Evolutionary conservation across 345 rosid species (phyloP).

Genomic region (Eucalyptus tenuipes): DNA sequence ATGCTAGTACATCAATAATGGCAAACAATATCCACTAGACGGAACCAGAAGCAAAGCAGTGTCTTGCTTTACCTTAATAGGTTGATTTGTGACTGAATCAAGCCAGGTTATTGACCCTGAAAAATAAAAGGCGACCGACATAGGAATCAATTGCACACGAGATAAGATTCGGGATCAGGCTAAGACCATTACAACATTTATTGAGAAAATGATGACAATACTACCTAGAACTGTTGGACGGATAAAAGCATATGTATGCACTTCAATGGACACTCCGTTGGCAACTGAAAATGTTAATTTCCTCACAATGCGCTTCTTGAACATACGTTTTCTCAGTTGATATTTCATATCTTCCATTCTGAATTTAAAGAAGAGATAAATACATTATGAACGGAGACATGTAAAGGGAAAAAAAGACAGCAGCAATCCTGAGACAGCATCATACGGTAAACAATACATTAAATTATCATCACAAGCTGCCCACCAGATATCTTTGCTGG

Average conservation of each 20-base stretch:
- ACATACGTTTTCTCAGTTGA: conserved; percentile 75
- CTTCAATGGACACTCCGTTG: conserved; percentile 56
- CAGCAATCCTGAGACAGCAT: background rate
- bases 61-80: conserved; percentile 52
- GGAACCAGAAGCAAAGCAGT: background rate
- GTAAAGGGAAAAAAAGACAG: background rate
- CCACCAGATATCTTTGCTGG: background rate
- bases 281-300: conserved; percentile 45
- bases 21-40: background rate
- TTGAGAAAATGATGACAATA: background rate
- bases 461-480: background rate
- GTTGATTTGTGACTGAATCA: conserved; percentile 86
- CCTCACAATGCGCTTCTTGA: conserved; percentile 66
- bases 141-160: background rate
- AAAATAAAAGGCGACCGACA: background rate
- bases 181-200: background rate
- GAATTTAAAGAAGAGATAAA: conserved; percentile 2
- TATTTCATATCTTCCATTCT: conserved; percentile 91
- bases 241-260: conserved; percentile 76
- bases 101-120: conserved; percentile 78
- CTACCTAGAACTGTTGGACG: conserved; percentile 76
- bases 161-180: background rate
- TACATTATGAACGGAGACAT: background rate
- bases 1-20: background rate
- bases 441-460: background rate